Evolutionary conservation across 345 rosid genomes (phyloP).

Genomic region (Brassica cretica): DNA sequence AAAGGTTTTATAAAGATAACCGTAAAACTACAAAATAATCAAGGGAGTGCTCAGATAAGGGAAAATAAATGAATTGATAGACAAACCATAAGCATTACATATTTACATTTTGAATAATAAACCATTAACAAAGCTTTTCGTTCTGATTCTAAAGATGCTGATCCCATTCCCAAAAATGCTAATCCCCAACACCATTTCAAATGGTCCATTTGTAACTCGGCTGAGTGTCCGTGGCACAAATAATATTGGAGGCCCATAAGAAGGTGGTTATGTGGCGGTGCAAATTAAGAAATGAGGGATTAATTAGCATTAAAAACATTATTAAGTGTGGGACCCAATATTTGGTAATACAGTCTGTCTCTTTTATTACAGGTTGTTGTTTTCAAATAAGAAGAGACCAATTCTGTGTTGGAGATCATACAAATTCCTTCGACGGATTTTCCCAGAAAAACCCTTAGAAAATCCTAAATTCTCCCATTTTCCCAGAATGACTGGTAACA

Average conservation of each 20-base stretch:
- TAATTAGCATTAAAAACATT: neutral
- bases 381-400: neutral
- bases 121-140: too few species aligned
- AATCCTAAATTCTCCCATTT: neutral
- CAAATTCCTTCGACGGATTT: neutral
- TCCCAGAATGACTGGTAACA: conserved; percentile 32
- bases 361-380: neutral
- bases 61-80: too few species aligned
- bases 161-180: too few species aligned
- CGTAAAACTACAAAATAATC: too few species aligned
- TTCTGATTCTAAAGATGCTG: too few species aligned
- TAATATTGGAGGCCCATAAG: neutral
- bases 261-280: neutral
- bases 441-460: neutral
- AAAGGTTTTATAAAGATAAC: too few species aligned
- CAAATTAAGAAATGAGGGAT: neutral
- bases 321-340: neutral
- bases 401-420: neutral
- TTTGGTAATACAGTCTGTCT: neutral
- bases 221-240: too few species aligned
- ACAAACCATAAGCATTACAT: too few species aligned
- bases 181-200: too few species aligned
- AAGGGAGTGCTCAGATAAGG: too few species aligned
- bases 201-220: too few species aligned
- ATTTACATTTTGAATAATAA: too few species aligned